Base-by-base conservation (phyloP, 352 stramenopile species). In the Phytophthora colocasiae region DNA sequence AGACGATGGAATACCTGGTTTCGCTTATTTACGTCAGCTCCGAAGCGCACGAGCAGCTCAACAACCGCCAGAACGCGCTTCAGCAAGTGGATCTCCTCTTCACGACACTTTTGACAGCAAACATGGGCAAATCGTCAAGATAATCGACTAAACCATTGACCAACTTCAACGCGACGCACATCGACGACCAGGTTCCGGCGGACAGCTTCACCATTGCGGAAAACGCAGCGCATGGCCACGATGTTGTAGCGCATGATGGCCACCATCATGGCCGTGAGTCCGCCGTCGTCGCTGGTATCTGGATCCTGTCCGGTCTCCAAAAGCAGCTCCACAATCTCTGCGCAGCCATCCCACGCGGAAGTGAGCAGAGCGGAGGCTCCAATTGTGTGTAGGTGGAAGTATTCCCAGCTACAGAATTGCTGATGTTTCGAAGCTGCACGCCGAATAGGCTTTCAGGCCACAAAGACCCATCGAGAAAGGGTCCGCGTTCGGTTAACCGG, bases 141-240 rank as follows among this genome's bases (percentile, higher is more conserved):
- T 46, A 11, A 36, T 15, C 4, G 40, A 15, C 17, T 26, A 45
- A 27, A 39, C 38, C 47, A 38, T 19, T 43, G 36, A 17, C 36
- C 36, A 17, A 19, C 15, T 43, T 43, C 15, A 17, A 43, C 6
- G 19, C 19, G 6, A 71, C 69, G 26, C 40, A 77, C 63, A 31
- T 77, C 63, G 2, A 73, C 63, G 0, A 73, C 63, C 14, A 63
- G 10, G 17, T 71, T 77, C 22, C 63, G 53, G 15, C 24, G 63
- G 14, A 77, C 32, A 4, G 63, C 54, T 14, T 54, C 11, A 31
- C 38, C 39, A 19, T 64, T 66, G 10, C 58, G 63, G 24, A 77
- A 73, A n/a, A 77, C 48, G 49, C 54, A 73, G 54, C 58, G 58
- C 53, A 66, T 73, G 50, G 58, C 58, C 8, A 73, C 54, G 14